phyloP scores from a whole-genome alignment of 2,329 filamentous ascomycete genomes.

The Cladophialophora carrionii region DNA sequence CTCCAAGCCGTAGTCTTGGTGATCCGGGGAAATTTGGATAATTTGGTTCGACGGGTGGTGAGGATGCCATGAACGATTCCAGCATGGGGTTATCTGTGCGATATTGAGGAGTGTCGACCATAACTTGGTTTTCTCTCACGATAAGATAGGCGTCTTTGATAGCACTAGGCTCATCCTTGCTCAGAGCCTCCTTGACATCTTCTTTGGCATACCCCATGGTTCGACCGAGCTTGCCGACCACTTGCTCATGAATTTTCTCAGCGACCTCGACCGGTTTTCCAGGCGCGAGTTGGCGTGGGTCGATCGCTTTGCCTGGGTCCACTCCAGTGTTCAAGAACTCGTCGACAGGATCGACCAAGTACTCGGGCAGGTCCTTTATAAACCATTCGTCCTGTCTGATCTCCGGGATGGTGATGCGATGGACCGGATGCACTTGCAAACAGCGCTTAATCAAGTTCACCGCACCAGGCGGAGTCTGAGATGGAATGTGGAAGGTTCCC shows the following conservation, averaged over 20 bases:
- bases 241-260: conserved; percentile 86
- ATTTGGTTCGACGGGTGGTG: conserved; percentile 53
- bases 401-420: conserved; percentile 89
- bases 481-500: conserved; percentile 88
- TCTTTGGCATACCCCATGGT: conserved; percentile 97
- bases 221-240: conserved; percentile 93
- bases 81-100: conserved; percentile 50
- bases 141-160: conserved; percentile 99
- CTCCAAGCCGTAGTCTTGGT: conserved; percentile 17
- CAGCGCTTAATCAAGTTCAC: conserved; percentile 80
- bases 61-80: conserved; percentile 60
- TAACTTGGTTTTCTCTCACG: conserved; percentile 94
- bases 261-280: conserved; percentile 77
- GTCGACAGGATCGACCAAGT: conserved; percentile 83
- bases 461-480: conserved; percentile 85
- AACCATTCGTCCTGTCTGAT: conserved; percentile 97
- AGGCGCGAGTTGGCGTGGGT: conserved; percentile 77
- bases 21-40: conserved; percentile 40
- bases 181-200: conserved; percentile 92
- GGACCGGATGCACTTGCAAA: conserved; percentile 84
- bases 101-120: conserved; percentile 65
- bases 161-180: conserved; percentile 88
- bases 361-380: conserved; percentile 78
- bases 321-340: conserved; percentile 94
- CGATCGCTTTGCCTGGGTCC: conserved; percentile 88